phyloP scores from a whole-genome alignment of 202 grass and related monocot genomes.

The Bolboschoenoplectus hybrid region DNA sequence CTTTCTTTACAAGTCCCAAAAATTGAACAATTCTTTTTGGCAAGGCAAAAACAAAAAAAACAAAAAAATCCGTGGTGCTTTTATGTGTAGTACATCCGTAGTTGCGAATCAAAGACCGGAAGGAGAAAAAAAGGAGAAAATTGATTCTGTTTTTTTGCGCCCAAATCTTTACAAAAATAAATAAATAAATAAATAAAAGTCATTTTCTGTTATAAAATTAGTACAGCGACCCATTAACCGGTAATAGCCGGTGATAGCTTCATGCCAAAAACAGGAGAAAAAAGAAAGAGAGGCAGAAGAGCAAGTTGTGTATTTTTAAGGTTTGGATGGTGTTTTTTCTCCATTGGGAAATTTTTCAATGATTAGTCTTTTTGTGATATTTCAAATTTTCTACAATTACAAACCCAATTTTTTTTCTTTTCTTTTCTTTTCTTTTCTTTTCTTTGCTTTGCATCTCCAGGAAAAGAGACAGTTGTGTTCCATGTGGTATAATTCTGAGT shows the following conservation, averaged over 20 bases:
- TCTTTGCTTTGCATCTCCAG: neutral
- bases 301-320: conserved; percentile 14
- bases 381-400: neutral
- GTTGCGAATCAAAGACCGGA: neutral
- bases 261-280: conserved; percentile 5
- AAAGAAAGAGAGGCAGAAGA: neutral
- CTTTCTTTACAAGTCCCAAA: neutral
- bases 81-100: conserved; percentile 17
- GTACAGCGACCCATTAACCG: neutral
- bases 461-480: neutral
- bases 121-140: neutral
- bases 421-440: neutral
- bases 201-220: conserved; percentile 19
- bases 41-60: too few relatives aligned
- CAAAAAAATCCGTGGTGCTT: neutral
- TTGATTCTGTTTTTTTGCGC: neutral
- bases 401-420: neutral
- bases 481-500: neutral
- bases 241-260: neutral
- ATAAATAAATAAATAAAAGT: neutral
- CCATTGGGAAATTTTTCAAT: conserved; percentile 24
- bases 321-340: neutral
- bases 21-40: neutral
- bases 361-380: neutral
- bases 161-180: neutral